Evolutionary conservation across 768 basidiomycete species (phyloP).

Genomic region (Lactarius trivialis): DNA sequence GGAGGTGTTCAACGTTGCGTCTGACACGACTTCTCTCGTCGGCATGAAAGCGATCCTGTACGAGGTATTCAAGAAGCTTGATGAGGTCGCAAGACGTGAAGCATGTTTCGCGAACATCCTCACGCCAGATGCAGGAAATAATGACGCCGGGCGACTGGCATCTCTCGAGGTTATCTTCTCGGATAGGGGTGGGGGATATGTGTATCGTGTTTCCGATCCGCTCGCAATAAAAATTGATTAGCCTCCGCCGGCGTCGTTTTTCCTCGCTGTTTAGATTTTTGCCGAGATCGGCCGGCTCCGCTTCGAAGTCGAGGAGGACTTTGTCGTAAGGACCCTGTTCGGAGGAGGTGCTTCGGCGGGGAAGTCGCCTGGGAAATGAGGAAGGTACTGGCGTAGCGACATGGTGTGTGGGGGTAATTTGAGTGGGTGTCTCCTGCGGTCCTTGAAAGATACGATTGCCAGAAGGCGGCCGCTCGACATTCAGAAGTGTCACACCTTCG

Average conservation of each 20-base stretch:
- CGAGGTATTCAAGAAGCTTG: slow-evolving; percentile 77
- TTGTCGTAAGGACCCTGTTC: slow-evolving; percentile 38
- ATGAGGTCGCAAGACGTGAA: slow-evolving; percentile 97
- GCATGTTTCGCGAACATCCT: slow-evolving; percentile 69
- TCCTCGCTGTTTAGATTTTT: slow-evolving; percentile 61
- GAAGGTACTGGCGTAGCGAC: not conserved
- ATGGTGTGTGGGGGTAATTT: not conserved
- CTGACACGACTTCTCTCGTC: slow-evolving; percentile 97
- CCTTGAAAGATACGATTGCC: not conserved
- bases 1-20: slow-evolving; percentile 88
- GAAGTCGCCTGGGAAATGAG: not conserved
- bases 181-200: slow-evolving; percentile 62
- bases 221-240: slow-evolving; percentile 78
- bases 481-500: not conserved
- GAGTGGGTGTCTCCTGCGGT: not conserved
- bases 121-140: slow-evolving; percentile 90
- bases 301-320: slow-evolving; percentile 54
- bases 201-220: slow-evolving; percentile 73
- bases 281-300: slow-evolving; percentile 50
- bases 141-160: slow-evolving; percentile 51
- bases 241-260: slow-evolving; percentile 59
- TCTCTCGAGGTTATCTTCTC: slow-evolving; percentile 65
- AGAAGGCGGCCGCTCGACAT: not conserved
- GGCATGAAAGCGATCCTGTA: slow-evolving; percentile 72
- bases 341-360: slow-evolving; percentile 25